Evolutionary conservation across 768 basidiomycete genomes (phyloP).

Genomic region (Stropharia rugosoannulata): DNA sequence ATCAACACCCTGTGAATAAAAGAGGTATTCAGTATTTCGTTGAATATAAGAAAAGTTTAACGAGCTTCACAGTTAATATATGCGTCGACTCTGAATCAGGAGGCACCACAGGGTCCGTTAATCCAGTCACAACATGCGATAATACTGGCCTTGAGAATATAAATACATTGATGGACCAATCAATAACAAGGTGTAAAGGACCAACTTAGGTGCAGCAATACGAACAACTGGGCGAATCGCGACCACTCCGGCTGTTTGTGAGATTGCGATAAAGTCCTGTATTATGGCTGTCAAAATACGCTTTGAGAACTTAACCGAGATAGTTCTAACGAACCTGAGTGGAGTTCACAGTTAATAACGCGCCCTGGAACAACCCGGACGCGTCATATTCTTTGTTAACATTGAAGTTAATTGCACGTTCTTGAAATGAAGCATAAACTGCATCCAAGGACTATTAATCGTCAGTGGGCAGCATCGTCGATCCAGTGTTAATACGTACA

Average conservation of each 20-base stretch:
- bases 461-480: background rate
- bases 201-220: conserved; percentile 42
- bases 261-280: conserved; percentile 48
- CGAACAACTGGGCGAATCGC: conserved; percentile 54
- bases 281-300: background rate
- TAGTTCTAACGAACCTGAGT: conserved; percentile 20
- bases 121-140: conserved; percentile 37
- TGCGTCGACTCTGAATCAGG: conserved; percentile 52
- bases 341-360: conserved; percentile 43
- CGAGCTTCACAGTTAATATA: conserved; percentile 41
- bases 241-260: conserved; percentile 49
- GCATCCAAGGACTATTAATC: conserved; percentile 42
- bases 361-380: conserved; percentile 57
- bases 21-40: background rate
- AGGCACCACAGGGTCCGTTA: conserved; percentile 39
- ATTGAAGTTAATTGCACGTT: conserved; percentile 41
- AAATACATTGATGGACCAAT: background rate
- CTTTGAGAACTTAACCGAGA: background rate
- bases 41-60: conserved; percentile 7
- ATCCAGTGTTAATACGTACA: conserved; percentile 17
- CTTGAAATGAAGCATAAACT: conserved; percentile 47
- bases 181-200: background rate
- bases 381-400: conserved; percentile 54
- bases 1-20: conserved; percentile 51
- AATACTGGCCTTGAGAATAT: conserved; percentile 39